Evolutionary conservation across 2,329 filamentous ascomycete genomes (phyloP), one percentile per base, ranked within the genome.

Genomic region (Graphium sp.): DNA sequence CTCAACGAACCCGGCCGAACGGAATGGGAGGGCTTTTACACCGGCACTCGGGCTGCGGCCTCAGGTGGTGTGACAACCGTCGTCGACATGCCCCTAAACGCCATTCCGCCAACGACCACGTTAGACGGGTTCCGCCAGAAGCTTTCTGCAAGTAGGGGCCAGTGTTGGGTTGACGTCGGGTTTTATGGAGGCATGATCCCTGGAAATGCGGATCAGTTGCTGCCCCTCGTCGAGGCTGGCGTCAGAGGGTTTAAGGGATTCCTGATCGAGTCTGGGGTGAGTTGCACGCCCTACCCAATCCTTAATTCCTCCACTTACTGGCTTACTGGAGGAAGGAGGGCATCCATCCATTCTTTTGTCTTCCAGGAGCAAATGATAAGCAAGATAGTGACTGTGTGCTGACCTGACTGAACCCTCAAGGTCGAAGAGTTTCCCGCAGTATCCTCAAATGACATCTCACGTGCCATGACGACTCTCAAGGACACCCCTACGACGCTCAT

Each of bases 101-200:
- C 87, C 27, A 92, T 98, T 30, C 89, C 89, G 20, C 89, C 89
- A 0, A 98, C 89, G 0, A 95, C 87, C 7, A 95, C 87, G 0
- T 64, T 95, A 4, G 60, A 62, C 12, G 82, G 79, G 6, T 66
- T 98, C 39, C 62, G 77, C 35, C 79, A 83, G 57, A 98, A 98
- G 61, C 61, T 93, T 26, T 66, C 69, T 17, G 89, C 89, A 15
- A 83, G 83, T 22, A 54, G 68, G 35, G 83, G 80, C 19, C 78
- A 95, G 55, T 93, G 87, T 55, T 98, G 87, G 87, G 83, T 95
- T 16, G 89, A 95, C 43, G 85, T 95, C n/a, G 89, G 84, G 18
- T 95, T 98, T 53, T 95, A 95, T 47, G 89, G 89, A 16, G 89
- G 89, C 18, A 73, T 95, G 22, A 74, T 98, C 26, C 89, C 89